Base-by-base conservation (phyloP, 164 flowering plant species). In the Dillenia turbinata region DNA sequence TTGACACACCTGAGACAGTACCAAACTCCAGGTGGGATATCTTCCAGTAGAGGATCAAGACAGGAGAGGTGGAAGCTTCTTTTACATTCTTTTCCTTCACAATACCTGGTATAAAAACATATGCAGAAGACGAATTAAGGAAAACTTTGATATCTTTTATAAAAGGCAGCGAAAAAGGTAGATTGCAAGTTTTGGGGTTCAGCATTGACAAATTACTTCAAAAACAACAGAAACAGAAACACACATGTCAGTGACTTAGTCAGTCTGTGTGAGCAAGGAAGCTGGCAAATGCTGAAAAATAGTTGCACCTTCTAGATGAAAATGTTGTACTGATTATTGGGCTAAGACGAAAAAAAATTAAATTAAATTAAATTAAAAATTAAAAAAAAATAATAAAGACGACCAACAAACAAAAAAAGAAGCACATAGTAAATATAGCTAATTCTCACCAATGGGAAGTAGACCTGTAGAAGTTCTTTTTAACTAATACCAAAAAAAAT, bases 41-140 rank as follows among this genome's bases (percentile, higher is more conserved):
- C 69, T 43, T 62, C 60, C 54, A 81, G 24, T 50, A 81, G 82
- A 61, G 83, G 86, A 57, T 83, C 81, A 54, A 80, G 73, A 71
- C 90, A 87, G 54, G 71, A 56, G 58, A 78, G 72, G 66, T 87
- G 88, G 62, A 65, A 85, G 64, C 79, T 79, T 65, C 57, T 74
- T 47, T 64, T 60, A 73, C 93, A 87, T 15, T 73, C 83, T 62
- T 66, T 76, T 70, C 86, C 90, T 44, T 70, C 73, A 70, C 93
- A 87, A 65, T 73, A 71, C 73, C 90, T 85, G 74, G 70, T 58
- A 69, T 33, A 9, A 12, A 49, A 12, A 60, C 13, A 50, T 17
- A 9, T 44, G 51, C 13, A 48, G n/a, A n/a, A 43, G 19, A 47
- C 7, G 9, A 45, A 17, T 12, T 53, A 45, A 10, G 54, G 52